Percentiles rank a stretch among this genome's conserved stretches.
These are phyloP conservation scores for Vinca major DNA, from an alignment of 305 asterid species.

Conservation along the genomic window DNA sequence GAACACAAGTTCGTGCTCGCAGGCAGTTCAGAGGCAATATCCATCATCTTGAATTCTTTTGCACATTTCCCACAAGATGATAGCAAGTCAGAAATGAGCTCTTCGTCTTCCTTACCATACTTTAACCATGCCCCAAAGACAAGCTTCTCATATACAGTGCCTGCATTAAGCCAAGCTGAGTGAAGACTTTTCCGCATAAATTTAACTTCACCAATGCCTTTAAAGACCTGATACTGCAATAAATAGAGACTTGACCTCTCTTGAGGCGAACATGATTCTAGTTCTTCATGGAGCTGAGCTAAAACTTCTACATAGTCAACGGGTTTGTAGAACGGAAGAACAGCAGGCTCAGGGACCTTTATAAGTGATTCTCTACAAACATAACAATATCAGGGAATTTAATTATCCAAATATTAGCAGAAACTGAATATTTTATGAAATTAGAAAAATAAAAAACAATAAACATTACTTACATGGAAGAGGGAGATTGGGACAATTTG, in stretches of 20 bases:
- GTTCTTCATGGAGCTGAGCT: slow-evolving; percentile 88
- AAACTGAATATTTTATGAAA: not conserved
- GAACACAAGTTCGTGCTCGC: slow-evolving; percentile 18
- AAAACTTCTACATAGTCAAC: slow-evolving; percentile 80
- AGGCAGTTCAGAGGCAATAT: slow-evolving; percentile 67
- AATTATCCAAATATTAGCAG: slow-evolving; percentile 5
- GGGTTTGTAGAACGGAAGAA: slow-evolving; percentile 79
- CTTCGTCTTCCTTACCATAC: slow-evolving; percentile 82
- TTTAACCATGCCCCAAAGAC: slow-evolving; percentile 90
- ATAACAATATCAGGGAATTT: slow-evolving; percentile 13
- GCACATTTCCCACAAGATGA: slow-evolving; percentile 68
- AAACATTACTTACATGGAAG: slow-evolving; percentile 52
- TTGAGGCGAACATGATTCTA: slow-evolving; percentile 57
- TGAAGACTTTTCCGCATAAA: slow-evolving; percentile 88
- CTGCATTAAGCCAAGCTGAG: slow-evolving; percentile 69
- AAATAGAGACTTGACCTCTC: slow-evolving; percentile 69
- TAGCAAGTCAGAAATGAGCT: slow-evolving; percentile 9
- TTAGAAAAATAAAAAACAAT: not conserved
- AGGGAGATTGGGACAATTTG: slow-evolving; percentile 50
- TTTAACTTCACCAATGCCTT: slow-evolving; percentile 89
- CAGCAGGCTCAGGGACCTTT: slow-evolving; percentile 78
- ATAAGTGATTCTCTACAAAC: slow-evolving; percentile 77
- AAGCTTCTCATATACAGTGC: slow-evolving; percentile 66
- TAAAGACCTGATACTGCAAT: slow-evolving; percentile 82
- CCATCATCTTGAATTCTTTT: slow-evolving; percentile 61